Evolutionary conservation across 495 filamentous ascomycete species (phyloP).

Genomic region (Chaetomium cochliodes): DNA sequence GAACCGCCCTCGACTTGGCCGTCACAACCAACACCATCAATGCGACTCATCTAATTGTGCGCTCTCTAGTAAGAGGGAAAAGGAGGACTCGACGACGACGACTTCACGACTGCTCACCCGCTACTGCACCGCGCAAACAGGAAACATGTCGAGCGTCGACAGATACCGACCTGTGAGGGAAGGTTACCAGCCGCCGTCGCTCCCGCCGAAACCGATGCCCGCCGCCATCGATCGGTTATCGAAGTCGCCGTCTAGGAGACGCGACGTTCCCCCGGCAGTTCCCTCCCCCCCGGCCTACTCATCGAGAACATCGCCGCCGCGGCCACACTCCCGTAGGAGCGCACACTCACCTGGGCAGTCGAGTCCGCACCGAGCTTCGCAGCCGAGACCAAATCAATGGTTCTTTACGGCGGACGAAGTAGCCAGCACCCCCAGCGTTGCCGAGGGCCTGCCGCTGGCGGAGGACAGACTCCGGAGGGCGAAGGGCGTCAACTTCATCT

Average conservation of each 20-base stretch:
- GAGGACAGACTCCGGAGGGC: constrained; percentile 74
- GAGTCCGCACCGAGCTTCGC: constrained; percentile 34
- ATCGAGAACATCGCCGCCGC: constrained; percentile 52
- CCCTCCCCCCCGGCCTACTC: constrained; percentile 52
- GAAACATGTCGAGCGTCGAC: constrained; percentile 47
- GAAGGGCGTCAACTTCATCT: constrained; percentile 95
- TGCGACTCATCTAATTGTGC: background rate
- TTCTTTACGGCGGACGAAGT: constrained; percentile 84
- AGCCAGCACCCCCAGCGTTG: constrained; percentile 72
- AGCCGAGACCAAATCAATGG: constrained; percentile 66
- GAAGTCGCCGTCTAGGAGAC: constrained; percentile 47
- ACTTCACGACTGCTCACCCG: background rate
- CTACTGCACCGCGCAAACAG: background rate
- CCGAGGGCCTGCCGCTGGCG: constrained; percentile 73
- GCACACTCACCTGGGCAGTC: constrained; percentile 41
- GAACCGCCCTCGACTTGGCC: background rate
- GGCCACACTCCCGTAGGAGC: constrained; percentile 44
- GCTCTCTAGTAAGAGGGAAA: background rate
- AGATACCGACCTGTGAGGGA: constrained; percentile 51
- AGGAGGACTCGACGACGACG: too few species aligned
- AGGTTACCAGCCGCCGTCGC: constrained; percentile 44
- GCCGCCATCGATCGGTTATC: constrained; percentile 38
- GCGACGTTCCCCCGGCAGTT: constrained; percentile 52
- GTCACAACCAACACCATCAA: constrained; percentile 9
- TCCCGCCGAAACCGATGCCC: constrained; percentile 43